Base-by-base conservation (phyloP, 2,329 filamentous ascomycete species). In the Metarhizium guizhouense region DNA sequence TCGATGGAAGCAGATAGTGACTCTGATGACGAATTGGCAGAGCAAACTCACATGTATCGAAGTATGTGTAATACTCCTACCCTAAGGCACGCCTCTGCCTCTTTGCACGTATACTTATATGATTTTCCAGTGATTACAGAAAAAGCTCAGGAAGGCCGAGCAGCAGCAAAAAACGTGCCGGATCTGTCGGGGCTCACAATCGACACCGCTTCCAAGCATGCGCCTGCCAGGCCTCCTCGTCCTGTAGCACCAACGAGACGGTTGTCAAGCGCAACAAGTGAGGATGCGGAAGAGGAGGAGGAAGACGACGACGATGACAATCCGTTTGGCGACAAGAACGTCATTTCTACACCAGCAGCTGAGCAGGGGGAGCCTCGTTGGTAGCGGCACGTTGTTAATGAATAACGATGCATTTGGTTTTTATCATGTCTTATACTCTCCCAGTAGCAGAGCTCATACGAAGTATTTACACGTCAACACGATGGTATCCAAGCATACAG, bases 311-410 rank as follows among this genome's bases (percentile, higher is more conserved):
- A 90, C 47, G 87, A 91, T n/a, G 81, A 94, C 60, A 83, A 95
- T 66, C 91, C 91, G 0, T 96, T 96, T 68, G 89, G 88, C 4
- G 90, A 96, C 68, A 82, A 81, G 47, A 92, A 95, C 67, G 88
- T 84, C 4, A 78, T 89, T 49, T 66, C 70, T 13, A 70, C 69
- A 38, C 69, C 68, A 6, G 58, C 60, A 6, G 48, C 60, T 20
- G 70, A 71, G 57, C 60, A 59, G 52, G 63, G 56, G 3, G 64
- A 69, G 57, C 68, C 68, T 5, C 59, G 58, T 45, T 72, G 70
- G 70, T 67, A 54, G 60, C 10, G 20, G 25, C 11, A n/a, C 45
- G 11, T 29, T 42, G 7, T 20, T 1, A 3, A 13, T 18, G 32
- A 38, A 51, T 36, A 45, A 40, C 16, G 42, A 45, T 45, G 6